Evolutionary conservation across 306 rosid genomes (phyloP), one percentile per base, ranked within the genome.

Genomic region (Glycyrrhiza uralensis): DNA sequence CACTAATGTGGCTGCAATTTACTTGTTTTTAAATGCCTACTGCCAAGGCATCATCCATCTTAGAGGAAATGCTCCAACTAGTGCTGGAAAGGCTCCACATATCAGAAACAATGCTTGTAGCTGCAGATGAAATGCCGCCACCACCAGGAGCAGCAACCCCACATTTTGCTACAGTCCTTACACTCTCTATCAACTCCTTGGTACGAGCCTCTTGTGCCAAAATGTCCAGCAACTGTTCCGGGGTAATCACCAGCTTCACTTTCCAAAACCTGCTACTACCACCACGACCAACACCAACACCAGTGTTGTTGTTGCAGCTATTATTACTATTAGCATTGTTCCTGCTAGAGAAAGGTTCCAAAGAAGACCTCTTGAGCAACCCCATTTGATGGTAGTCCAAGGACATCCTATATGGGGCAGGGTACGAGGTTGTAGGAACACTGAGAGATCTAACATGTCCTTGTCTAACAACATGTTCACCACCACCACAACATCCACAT

Each of bases 141-240:
- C 13, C 75, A n/a, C n/a, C n/a, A n/a, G n/a, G n/a, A n/a, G n/a
- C n/a, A n/a, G n/a, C n/a, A 26, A 11, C 13, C 0, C 92, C 88
- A 70, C 98, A 90, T 71, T 88, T 92, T 1, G 98, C 98, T 6
- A 92, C 96, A 7, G 85, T 86, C 18, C 92, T 82, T 0, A 90
- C 88, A n/a, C 84, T 90, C 74, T 92, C 89, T 26, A 92, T 79
- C 84, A 92, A 76, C 72, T 90, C 95, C 77, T 88, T 77, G 0
- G 95, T 92, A 15, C 77, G 70, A 3, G 66, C 81, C 75, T 90
- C 95, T 60, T 92, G 90, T 10, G 90, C 87, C 82, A 92, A 71
- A 50, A 92, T 92, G 63, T 88, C 92, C 66, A 80, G 3, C 72
- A 92, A 73, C 76, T 86, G 87, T 60, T 88, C 82, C 0, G 95